phyloP scores from a whole-genome alignment of 2,329 filamentous ascomycete species.

The Hymenoscyphus linearis region DNA sequence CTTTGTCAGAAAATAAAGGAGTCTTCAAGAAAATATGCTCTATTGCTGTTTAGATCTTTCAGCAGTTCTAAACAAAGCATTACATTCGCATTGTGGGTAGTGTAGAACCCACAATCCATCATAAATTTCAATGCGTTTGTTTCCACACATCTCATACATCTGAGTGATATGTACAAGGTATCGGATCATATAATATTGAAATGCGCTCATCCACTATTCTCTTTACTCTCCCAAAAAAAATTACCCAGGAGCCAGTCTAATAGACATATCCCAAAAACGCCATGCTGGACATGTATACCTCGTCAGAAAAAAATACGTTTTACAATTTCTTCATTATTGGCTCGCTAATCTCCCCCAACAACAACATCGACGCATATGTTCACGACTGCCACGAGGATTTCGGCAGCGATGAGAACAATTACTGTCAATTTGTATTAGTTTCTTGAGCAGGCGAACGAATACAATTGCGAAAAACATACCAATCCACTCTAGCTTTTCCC shows the following conservation, averaged over 20 bases:
- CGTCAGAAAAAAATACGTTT: not conserved
- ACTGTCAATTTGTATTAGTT: constrained; percentile 47
- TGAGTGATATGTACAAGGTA: too few species aligned
- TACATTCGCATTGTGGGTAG: too few species aligned
- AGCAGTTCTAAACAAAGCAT: too few species aligned
- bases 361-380: constrained; percentile 96
- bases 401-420: constrained; percentile 90
- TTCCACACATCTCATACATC: too few species aligned
- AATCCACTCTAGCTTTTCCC: constrained; percentile 85
- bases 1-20: too few species aligned
- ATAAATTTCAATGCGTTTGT: too few species aligned
- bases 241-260: not conserved
- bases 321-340: not conserved
- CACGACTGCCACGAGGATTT: constrained; percentile 86
- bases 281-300: not conserved
- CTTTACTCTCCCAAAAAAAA: not conserved
- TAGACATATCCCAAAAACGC: not conserved
- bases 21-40: too few species aligned
- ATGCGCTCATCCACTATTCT: not conserved
- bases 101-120: too few species aligned
- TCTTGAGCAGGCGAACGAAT: not conserved
- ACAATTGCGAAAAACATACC: constrained; percentile 47
- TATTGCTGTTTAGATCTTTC: too few species aligned
- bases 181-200: too few species aligned
- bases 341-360: constrained; percentile 52